Base-by-base conservation (phyloP, 768 basidiomycete species). In the Boletus barrowsii region DNA sequence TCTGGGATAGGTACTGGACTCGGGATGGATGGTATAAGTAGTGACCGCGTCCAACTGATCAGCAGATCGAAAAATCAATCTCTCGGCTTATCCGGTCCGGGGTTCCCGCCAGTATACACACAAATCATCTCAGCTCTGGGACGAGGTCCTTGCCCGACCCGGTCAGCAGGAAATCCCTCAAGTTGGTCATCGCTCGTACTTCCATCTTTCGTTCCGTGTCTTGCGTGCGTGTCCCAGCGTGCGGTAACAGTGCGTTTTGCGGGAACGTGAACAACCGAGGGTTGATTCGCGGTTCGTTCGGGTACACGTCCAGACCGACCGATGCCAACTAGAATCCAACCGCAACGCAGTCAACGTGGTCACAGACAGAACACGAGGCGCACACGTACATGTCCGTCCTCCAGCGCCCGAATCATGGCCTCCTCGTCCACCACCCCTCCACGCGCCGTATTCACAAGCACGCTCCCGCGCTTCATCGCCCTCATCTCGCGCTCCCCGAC, bases 371-470 rank as follows among this genome's bases (percentile, higher is more conserved):
- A 36, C 7, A 22, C 13, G 22, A 43, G 13, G 44, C 15, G 17
- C 7, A 22, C 10, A 76, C 90, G 65, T 68, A 94, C 93, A 70
- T 96, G 93, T 9, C 92, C 93, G 60, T 87, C 87, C 65, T 92
- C 84, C 43, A 98, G 69, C 17, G 93, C 93, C 29, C 79, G 79
- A 56, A 96, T 89, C 75, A 96, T 75, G 1, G 91, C 95, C 9
- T 79, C 83, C 70, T 96, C 91, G 58, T 96, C 90, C 24, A 96
- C 80, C 29, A 97, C 83, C 63, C 87, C 92, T 6, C 95, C 95
- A 9, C 93, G 75, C 20, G 92, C 91, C 4, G 92, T 93, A 68
- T 95, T 95, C 56, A 93, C 81, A 62, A 95, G 80, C 48, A 92
- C 80, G 4, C 83, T 79, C 5, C 89, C 88, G 30, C 79, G 83